Base-by-base conservation (phyloP, 2,329 filamentous ascomycete species). In the Trichoderma pleuroti region DNA sequence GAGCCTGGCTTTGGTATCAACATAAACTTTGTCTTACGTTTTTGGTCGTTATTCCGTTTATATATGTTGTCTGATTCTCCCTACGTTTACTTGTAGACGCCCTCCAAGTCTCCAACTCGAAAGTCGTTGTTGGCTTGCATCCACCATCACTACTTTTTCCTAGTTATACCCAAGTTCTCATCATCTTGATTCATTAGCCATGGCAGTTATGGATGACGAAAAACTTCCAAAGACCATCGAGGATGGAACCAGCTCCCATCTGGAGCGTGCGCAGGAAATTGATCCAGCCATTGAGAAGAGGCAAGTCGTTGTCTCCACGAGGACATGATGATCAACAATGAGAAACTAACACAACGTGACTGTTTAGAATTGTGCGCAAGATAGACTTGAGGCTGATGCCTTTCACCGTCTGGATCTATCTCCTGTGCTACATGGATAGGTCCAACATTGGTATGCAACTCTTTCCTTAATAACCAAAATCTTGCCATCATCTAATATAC, bases 211-310 rank as follows among this genome's bases (percentile, higher is more conserved):
- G 61, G 61, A 64, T 14, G 61, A 64, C 28, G 61, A 64, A 24
- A 64, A 64, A 28, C 28, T 52, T 14, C 61, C 61, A 64, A 64
- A 64, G 61, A 52, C 61, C 28, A 52, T 64, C 8, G 42, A 64
- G 12, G 61, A 64, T 64, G 61, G 42, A 8, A 46, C 46, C 28
- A 64, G 61, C 61, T 64, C 61, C 30, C 61, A 64, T n/a, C 36
- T 52, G 16, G 61, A 64, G 61, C 61, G 42, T 30, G 5, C 21
- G 30, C 61, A 26, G n/a, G 61, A 64, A 7, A 64, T 64, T 26
- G 61, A 64, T 34, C 61, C 61, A 5, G 42, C 28, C n/a, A n/a
- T 64, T 2, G 61, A 64, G 14, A 64, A 52, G 28, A 64, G 61
- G 61, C 28, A 52, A 52, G 61, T 34, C 12, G 5, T 10, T 26